Conservation (phyloP, 2,329 filamentous ascomycete species). For the Diaporthe nobilis region DNA sequence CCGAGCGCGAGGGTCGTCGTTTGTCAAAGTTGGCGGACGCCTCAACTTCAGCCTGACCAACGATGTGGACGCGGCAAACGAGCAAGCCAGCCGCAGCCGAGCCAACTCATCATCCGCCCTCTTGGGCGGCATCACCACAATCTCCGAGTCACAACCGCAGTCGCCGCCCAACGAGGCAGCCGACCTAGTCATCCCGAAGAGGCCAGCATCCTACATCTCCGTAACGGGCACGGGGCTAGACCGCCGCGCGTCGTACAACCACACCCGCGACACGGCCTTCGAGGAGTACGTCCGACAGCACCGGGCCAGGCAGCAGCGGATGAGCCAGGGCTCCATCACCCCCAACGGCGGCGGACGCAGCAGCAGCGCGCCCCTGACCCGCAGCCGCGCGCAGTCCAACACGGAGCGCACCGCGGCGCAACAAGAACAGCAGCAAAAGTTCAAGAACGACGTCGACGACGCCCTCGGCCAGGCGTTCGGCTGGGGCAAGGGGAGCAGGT, state of each 20-base stretch:
- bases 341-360: conserved; percentile 1
- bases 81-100: conserved; percentile 28
- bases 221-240: conserved; percentile 32
- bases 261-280: conserved; percentile 49
- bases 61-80: conserved; percentile 7
- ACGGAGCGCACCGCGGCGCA: conserved; percentile 1
- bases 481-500: conserved; percentile 46
- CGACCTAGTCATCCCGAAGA: conserved; percentile 24
- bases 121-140: conserved; percentile 30
- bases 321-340: conserved; percentile 29
- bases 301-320: conserved; percentile 33
- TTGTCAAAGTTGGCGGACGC: conserved; percentile 37
- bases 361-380: conserved; percentile 19
- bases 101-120: conserved; percentile 38
- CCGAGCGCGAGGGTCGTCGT: conserved; percentile 33
- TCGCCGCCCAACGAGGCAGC: not conserved
- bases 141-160: conserved; percentile 29
- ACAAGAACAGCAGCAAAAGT: conserved; percentile 39
- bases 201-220: conserved; percentile 37
- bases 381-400: conserved; percentile 26
- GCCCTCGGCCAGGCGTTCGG: conserved; percentile 53
- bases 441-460: conserved; percentile 49
- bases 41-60: conserved; percentile 37
- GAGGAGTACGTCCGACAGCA: conserved; percentile 43
- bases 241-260: conserved; percentile 45